These are phyloP conservation scores for Saturnispora halmiae DNA, from an alignment of 805 yeast genomes.

Conservation along the genomic window DNA sequence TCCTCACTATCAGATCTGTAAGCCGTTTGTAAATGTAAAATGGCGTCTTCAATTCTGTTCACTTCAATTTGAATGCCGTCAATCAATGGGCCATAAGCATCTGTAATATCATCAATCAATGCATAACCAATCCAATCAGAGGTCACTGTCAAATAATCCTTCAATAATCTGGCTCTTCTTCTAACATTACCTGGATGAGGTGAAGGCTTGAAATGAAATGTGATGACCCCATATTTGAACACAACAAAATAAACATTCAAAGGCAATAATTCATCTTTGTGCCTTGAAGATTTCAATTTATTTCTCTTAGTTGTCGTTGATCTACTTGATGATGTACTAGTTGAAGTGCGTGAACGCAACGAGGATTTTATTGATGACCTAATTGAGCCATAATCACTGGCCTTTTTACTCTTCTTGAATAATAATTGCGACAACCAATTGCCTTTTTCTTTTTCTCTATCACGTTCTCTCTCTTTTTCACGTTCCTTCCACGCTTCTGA, in stretches of 20 bases:
- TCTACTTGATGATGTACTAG: conserved; percentile 3
- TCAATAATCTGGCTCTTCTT: conserved; percentile 77
- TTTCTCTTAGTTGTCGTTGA: conserved; percentile 19
- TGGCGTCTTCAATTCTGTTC: conserved; percentile 87
- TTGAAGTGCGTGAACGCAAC: conserved; percentile 4
- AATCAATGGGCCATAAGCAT: conserved; percentile 95
- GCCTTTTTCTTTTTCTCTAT: conserved; percentile 12
- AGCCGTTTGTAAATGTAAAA: conserved; percentile 76
- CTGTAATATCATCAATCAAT: conserved; percentile 91
- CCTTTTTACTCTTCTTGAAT: conserved; percentile 1
- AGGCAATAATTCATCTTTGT: conserved; percentile 64
- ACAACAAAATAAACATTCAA: conserved; percentile 89
- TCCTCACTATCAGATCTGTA: conserved; percentile 36
- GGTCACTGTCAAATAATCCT: conserved; percentile 81
- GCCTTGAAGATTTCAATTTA: conserved; percentile 13
- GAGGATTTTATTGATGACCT: conserved; percentile 1
- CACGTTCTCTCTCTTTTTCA: conserved; percentile 16
- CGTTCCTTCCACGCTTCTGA: conserved; percentile 18
- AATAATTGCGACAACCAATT: conserved; percentile 11
- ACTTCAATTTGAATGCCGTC: conserved; percentile 92
- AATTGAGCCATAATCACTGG: conserved; percentile 2
- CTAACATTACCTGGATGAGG: conserved; percentile 96
- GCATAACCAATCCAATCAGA: conserved; percentile 98
- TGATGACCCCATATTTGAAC: conserved; percentile 81
- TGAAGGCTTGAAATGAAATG: conserved; percentile 90